These are phyloP conservation scores for Arachis hypogaea DNA, from an alignment of 306 rosid species.

Conservation along the genomic window DNA sequence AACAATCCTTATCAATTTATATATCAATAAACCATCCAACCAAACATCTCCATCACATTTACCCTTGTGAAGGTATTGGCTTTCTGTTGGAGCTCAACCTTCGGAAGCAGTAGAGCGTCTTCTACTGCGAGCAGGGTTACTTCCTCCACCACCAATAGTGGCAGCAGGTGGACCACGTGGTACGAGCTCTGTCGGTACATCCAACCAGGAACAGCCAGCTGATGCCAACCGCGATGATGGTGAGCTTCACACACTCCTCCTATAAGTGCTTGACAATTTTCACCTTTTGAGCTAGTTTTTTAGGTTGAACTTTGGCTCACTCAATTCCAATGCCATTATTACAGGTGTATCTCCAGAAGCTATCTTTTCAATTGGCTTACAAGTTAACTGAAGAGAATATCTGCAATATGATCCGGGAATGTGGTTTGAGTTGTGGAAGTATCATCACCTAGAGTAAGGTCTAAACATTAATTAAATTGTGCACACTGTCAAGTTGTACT, in stretches of 20 bases:
- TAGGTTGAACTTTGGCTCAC: no score
- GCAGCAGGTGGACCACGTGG: conserved; percentile 66
- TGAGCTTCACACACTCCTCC: conserved; percentile 35
- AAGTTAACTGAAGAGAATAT: conserved; percentile 40
- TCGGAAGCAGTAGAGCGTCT: conserved; percentile 75
- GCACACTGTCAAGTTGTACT: conserved; percentile 4
- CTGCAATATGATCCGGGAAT: conserved; percentile 29
- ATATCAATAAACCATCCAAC: no score
- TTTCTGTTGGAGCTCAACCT: conserved; percentile 95
- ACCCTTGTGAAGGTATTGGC: conserved; percentile 73
- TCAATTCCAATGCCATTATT: neutral
- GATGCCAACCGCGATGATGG: conserved; percentile 37
- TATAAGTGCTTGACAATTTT: no score
- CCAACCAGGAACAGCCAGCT: conserved; percentile 49
- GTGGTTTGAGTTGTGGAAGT: conserved; percentile 5
- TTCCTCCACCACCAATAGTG: conserved; percentile 72
- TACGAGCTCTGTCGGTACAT: conserved; percentile 46
- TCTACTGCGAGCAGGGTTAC: conserved; percentile 69
- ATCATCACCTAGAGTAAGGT: conserved; percentile 28
- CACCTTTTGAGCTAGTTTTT: no score
- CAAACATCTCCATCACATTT: conserved; percentile 8
- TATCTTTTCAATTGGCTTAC: conserved; percentile 49
- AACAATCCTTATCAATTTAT: neutral
- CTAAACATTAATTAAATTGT: conserved; percentile 26
- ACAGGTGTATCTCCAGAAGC: conserved; percentile 50